Conservation (phyloP, 805 yeast genomes). For the Kluyveromyces starmeri region DNA sequence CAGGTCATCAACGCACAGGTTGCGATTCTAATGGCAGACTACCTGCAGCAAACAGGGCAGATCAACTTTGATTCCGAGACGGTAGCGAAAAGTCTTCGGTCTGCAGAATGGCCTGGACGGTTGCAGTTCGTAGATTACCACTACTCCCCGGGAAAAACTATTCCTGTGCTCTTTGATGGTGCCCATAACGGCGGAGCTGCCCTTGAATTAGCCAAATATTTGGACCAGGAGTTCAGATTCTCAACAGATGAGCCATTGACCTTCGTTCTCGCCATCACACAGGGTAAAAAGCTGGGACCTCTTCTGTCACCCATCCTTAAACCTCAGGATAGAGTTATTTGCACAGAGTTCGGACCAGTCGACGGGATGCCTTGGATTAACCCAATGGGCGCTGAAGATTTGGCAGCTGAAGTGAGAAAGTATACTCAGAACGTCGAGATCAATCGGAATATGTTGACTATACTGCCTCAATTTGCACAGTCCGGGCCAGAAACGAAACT, state of each 20-base stretch:
- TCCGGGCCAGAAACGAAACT: constrained; percentile 17
- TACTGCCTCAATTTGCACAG: constrained; percentile 20
- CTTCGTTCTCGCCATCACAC: constrained; percentile 67
- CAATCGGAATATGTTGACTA: constrained; percentile 19
- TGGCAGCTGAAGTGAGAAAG: constrained; percentile 20
- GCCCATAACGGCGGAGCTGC: constrained; percentile 92
- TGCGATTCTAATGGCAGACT: constrained; percentile 49
- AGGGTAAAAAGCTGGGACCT: constrained; percentile 52
- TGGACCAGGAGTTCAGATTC: constrained; percentile 25
- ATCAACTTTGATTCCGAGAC: constrained; percentile 26
- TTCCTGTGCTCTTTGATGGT: constrained; percentile 60
- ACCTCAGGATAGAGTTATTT: constrained; percentile 46
- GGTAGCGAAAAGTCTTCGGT: constrained; percentile 43
- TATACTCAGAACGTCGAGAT: constrained; percentile 23
- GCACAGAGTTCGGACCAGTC: constrained; percentile 58
- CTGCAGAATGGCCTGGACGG: constrained; percentile 81
- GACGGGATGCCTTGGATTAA: constrained; percentile 93
- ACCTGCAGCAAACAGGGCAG: constrained; percentile 18
- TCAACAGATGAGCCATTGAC: constrained; percentile 23
- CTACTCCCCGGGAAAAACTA: constrained; percentile 15
- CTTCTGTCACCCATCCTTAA: constrained; percentile 44
- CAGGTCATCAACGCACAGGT: constrained; percentile 64
- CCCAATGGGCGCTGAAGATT: constrained; percentile 31
- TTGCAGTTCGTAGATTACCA: constrained; percentile 44
- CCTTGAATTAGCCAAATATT: constrained; percentile 49